Evolutionary conservation across 805 yeast species (phyloP).

Genomic region (Saturnispora dispora): DNA sequence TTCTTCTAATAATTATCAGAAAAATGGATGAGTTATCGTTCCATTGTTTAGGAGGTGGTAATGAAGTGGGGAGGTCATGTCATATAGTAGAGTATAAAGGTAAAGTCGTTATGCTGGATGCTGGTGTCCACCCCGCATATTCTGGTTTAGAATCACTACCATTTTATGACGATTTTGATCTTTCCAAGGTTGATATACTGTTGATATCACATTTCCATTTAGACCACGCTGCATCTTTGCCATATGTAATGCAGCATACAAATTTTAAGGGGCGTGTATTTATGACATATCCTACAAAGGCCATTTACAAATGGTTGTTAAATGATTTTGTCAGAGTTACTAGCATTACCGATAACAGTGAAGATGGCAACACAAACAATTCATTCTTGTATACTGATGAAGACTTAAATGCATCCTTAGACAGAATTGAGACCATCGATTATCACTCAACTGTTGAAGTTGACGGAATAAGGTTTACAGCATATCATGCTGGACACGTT

Average conservation of each 20-base stretch:
- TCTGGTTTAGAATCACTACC: slow-evolving; percentile 88
- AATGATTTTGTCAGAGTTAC: slow-evolving; percentile 93
- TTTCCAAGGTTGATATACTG: slow-evolving; percentile 76
- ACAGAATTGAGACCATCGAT: slow-evolving; percentile 85
- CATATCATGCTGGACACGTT: slow-evolving; percentile 99
- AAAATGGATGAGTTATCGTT: slow-evolving; percentile 41
- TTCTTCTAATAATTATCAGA: not conserved
- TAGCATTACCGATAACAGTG: slow-evolving; percentile 39
- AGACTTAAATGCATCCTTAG: slow-evolving; percentile 80
- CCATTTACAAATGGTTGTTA: slow-evolving; percentile 90
- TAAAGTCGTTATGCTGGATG: slow-evolving; percentile 92
- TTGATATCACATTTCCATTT: slow-evolving; percentile 92
- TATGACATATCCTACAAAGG: slow-evolving; percentile 99
- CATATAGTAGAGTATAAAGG: slow-evolving; percentile 89
- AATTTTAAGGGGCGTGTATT: slow-evolving; percentile 90
- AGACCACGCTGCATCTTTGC: slow-evolving; percentile 97
- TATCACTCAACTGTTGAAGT: slow-evolving; percentile 93
- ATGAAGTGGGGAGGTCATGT: slow-evolving; percentile 95
- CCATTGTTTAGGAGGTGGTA: slow-evolving; percentile 94
- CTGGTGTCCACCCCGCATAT: slow-evolving; percentile 96
- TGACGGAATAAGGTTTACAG: slow-evolving; percentile 91
- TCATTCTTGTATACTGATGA: slow-evolving; percentile 71
- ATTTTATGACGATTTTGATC: slow-evolving; percentile 89
- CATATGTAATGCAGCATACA: slow-evolving; percentile 97
- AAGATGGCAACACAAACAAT: slow-evolving; percentile 34